These are phyloP conservation scores for Firmiana major DNA, from an alignment of 345 rosid species.

Conservation along the genomic window DNA sequence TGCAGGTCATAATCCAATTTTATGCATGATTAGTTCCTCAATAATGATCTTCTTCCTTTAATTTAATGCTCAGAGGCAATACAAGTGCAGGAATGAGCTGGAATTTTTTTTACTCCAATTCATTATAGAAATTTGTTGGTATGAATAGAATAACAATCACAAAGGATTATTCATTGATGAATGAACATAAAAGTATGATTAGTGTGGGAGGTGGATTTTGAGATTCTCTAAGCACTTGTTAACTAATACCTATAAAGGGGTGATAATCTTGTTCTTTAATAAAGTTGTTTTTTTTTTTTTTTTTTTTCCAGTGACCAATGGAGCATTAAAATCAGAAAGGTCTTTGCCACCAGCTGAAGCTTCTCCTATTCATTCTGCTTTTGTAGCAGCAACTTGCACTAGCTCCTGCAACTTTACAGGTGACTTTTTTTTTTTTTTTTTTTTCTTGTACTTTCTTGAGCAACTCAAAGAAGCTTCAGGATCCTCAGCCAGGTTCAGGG, in stretches of 20 bases:
- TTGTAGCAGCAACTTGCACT: background rate
- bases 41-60: background rate
- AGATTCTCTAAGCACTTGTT: conserved; percentile 9
- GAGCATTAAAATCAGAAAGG: background rate
- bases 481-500: background rate
- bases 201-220: background rate
- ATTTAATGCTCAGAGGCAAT: background rate
- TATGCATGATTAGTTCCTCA: background rate
- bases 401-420: background rate
- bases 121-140: too few species aligned
- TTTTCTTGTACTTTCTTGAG: background rate
- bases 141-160: background rate
- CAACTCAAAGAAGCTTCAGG: background rate
- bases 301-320: background rate
- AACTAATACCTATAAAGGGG: conserved; percentile 5
- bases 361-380: background rate
- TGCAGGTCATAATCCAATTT: background rate
- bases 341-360: background rate
- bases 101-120: too few species aligned
- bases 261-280: background rate
- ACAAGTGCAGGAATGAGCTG: background rate
- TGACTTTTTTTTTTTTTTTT: background rate
- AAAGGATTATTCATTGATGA: background rate
- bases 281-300: background rate
- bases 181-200: background rate